Evolutionary conservation across 345 rosid genomes (phyloP).

Genomic region (Acer saccharum): DNA sequence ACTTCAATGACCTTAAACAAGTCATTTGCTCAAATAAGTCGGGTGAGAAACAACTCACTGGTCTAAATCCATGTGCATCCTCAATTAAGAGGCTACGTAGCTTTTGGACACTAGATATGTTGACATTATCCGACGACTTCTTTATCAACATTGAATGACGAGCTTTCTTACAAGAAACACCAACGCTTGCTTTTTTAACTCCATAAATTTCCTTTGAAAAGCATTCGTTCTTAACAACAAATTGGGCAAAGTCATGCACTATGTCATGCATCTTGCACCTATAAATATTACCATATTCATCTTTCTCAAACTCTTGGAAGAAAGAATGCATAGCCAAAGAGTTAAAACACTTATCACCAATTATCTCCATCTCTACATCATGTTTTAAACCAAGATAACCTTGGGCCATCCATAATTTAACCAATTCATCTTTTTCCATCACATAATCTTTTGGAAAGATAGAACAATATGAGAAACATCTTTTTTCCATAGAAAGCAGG

Average conservation of each 20-base stretch:
- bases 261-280: not conserved
- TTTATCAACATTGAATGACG: not conserved
- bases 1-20: not conserved
- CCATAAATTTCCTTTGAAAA: too few species aligned
- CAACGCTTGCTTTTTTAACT: not conserved
- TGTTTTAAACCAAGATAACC: not conserved
- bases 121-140: not conserved
- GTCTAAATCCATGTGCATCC: not conserved
- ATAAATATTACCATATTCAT: not conserved
- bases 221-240: not conserved
- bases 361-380: not conserved
- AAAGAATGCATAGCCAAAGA: not conserved
- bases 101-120: not conserved
- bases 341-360: not conserved
- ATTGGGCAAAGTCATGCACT: not conserved
- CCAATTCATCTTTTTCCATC: not conserved
- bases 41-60: not conserved
- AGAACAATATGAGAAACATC: not conserved
- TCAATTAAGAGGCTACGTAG: not conserved
- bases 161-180: too few species aligned
- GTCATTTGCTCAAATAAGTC: too few species aligned
- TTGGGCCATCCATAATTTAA: not conserved
- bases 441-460: not conserved
- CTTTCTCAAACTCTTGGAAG: not conserved
- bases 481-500: not conserved